Conservation (phyloP, 140 eudicot genomes). For the Oenanthe javanica region DNA sequence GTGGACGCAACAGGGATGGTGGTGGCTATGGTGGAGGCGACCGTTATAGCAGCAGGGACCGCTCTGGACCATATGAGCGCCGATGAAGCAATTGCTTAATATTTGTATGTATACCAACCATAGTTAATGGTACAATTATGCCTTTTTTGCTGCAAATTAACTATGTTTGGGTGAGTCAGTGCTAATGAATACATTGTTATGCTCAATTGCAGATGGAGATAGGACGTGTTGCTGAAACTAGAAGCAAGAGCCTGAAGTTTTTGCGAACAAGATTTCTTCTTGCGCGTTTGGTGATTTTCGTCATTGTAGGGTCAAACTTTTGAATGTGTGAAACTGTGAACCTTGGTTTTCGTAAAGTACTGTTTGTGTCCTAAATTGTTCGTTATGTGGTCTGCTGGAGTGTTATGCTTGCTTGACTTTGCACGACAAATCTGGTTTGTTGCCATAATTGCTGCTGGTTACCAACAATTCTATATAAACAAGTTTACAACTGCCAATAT, state of each 20-base stretch:
- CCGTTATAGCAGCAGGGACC: slow-evolving; percentile 65
- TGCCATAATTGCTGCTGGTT: slow-evolving; percentile 52
- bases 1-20: slow-evolving; percentile 73
- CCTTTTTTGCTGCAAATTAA: no score
- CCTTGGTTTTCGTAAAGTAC: slow-evolving; percentile 38
- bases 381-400: slow-evolving; percentile 46
- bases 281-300: slow-evolving; percentile 25
- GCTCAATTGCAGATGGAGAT: slow-evolving; percentile 31
- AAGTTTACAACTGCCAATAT: slow-evolving; percentile 28
- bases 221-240: slow-evolving; percentile 24
- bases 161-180: not conserved
- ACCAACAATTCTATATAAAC: slow-evolving; percentile 36
- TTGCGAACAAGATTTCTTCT: slow-evolving; percentile 32
- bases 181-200: slow-evolving; percentile 16
- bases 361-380: slow-evolving; percentile 44
- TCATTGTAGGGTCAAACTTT: slow-evolving; percentile 39
- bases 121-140: not conserved
- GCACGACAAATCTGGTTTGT: slow-evolving; percentile 28
- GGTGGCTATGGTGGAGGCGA: slow-evolving; percentile 73
- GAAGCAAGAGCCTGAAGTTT: slow-evolving; percentile 27
- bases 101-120: slow-evolving; percentile 18
- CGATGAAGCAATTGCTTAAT: slow-evolving; percentile 23
- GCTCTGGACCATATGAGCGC: slow-evolving; percentile 95
- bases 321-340: slow-evolving; percentile 29
- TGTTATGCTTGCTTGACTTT: slow-evolving; percentile 44